phyloP scores from a whole-genome alignment of 163 green algal species.

The Chloromonas sp. region DNA sequence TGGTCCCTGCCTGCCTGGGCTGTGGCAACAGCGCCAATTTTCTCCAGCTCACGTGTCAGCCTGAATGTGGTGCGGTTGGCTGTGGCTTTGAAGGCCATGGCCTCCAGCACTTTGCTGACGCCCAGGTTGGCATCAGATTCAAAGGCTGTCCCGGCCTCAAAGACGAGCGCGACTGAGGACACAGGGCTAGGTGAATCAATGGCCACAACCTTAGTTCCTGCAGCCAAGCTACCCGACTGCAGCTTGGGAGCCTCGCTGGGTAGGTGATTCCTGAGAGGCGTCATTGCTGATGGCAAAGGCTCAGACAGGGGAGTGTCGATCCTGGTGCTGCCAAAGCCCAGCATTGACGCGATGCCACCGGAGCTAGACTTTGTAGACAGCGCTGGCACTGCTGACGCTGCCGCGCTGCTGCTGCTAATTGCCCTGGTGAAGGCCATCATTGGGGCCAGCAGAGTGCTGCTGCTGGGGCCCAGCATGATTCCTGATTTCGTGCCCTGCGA shows the following conservation, averaged over 20 bases:
- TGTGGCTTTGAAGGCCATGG: constrained; percentile 87
- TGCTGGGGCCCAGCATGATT: not conserved
- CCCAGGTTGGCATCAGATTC: constrained; percentile 65
- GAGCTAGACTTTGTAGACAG: not conserved
- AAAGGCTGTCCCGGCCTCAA: constrained; percentile 75
- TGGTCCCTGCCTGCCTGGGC: constrained; percentile 73
- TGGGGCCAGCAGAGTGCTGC: not conserved
- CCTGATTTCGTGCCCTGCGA: not conserved
- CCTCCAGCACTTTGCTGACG: constrained; percentile 81
- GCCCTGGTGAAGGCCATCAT: not conserved
- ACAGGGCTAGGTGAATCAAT: constrained; percentile 53
- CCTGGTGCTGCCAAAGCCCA: constrained; percentile 37
- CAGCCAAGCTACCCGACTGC: constrained; percentile 53
- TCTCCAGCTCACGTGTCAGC: constrained; percentile 79
- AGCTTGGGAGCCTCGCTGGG: constrained; percentile 29
- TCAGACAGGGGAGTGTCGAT: constrained; percentile 57
- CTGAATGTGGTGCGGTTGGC: constrained; percentile 80
- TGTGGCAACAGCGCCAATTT: constrained; percentile 15
- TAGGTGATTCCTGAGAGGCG: constrained; percentile 14
- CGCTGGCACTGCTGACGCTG: not conserved
- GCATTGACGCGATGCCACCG: constrained; percentile 22
- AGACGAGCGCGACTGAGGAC: constrained; percentile 75
- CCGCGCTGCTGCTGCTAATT: constrained; percentile 1
- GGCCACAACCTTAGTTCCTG: constrained; percentile 58
- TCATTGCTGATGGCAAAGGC: constrained; percentile 45